These are phyloP conservation scores for Calocybe cyanea DNA, from an alignment of 768 basidiomycete genomes.

Conservation along the genomic window DNA sequence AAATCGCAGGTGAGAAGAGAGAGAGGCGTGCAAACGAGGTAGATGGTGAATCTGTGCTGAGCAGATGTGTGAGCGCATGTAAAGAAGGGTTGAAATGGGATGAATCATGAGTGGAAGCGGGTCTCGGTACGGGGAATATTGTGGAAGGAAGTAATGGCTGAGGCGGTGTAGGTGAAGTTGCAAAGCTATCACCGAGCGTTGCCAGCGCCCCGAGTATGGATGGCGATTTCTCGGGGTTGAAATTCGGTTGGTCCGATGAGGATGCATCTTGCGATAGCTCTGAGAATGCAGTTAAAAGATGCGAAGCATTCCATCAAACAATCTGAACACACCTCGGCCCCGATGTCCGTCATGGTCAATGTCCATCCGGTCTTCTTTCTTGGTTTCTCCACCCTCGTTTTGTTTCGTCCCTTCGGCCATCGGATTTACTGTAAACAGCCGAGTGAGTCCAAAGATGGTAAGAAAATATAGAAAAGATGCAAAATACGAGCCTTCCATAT, in stretches of 20 bases:
- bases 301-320: neutral
- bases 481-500: neutral
- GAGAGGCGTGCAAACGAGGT: conserved; percentile 52
- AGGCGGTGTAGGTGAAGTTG: no score
- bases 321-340: conserved; percentile 16
- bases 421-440: neutral
- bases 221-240: no score
- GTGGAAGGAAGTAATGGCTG: no score
- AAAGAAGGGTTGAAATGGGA: no score
- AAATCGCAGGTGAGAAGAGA: conserved; percentile 32
- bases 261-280: no score
- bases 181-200: no score
- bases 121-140: no score
- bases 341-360: conserved; percentile 15
- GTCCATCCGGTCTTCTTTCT: conserved; percentile 3
- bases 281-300: neutral
- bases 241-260: no score
- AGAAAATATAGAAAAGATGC: neutral
- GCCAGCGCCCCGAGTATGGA: no score
- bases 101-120: no score
- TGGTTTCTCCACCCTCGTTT: neutral
- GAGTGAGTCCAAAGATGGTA: neutral
- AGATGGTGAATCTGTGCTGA: conserved; percentile 34
- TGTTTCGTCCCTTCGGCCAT: neutral
- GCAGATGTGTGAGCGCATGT: no score